A percentile compares a stretch with the other conserved stretches of the same genome.
phyloP scores from a whole-genome alignment of 345 rosid genomes.

The Tarenaya hassleriana region DNA sequence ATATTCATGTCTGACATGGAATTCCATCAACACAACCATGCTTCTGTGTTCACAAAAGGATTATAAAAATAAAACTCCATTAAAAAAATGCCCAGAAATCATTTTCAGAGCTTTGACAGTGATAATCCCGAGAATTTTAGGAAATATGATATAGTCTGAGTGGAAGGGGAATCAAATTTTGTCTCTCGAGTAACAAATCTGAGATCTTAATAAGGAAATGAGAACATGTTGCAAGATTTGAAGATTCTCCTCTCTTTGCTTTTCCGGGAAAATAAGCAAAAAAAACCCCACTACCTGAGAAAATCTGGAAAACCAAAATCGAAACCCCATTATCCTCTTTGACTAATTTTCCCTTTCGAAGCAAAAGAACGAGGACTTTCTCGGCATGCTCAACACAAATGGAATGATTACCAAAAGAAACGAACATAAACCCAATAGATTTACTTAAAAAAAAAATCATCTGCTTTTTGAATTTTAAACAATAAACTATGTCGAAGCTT shows the following conservation, averaged over 20 bases:
- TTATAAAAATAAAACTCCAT: constrained; percentile 3
- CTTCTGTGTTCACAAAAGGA: constrained; percentile 9
- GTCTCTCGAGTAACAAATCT: constrained; percentile 10
- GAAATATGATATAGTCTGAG: constrained; percentile 17
- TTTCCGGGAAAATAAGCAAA: constrained; percentile 21
- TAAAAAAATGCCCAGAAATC: neutral
- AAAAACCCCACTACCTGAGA: constrained; percentile 6
- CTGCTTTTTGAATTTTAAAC: too few species aligned
- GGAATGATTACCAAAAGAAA: too few species aligned
- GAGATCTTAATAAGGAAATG: constrained; percentile 7
- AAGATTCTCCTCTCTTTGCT: constrained; percentile 10
- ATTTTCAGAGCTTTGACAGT: constrained; percentile 2
- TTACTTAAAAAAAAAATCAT: too few species aligned
- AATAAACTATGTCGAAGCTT: too few species aligned
- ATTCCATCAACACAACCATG: constrained; percentile 25
- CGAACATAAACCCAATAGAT: too few species aligned
- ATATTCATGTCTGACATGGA: constrained; percentile 29
- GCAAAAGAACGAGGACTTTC: too few species aligned
- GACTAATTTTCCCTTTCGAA: neutral
- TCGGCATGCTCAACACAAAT: too few species aligned
- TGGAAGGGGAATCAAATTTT: constrained; percentile 18
- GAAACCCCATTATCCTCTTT: too few species aligned
- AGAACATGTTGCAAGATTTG: constrained; percentile 20
- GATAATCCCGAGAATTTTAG: neutral
- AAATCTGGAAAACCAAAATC: constrained; percentile 9